Conservation (phyloP, 306 rosid species). For the Dalbergia cultrata region DNA sequence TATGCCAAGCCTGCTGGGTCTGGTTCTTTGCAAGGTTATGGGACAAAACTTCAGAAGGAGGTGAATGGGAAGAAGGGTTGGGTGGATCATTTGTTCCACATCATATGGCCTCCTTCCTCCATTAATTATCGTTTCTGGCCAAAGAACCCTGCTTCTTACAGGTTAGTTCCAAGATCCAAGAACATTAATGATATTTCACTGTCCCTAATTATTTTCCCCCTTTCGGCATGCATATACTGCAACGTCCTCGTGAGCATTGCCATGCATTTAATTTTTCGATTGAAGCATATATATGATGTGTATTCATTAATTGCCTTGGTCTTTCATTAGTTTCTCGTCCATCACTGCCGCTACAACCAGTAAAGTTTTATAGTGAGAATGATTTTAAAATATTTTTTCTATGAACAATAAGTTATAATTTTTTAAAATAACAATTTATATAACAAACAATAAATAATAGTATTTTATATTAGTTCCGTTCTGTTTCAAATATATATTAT, state of each 20-base stretch:
- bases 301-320: too few species aligned
- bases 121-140: constrained; percentile 78
- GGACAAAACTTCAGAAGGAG: constrained; percentile 70
- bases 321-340: background rate
- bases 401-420: too few species aligned
- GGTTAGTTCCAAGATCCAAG: constrained; percentile 45
- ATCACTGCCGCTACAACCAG: too few species aligned
- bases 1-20: constrained; percentile 55
- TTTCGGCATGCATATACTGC: background rate
- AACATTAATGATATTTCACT: background rate
- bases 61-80: constrained; percentile 71
- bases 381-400: too few species aligned
- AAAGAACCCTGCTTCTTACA: constrained; percentile 71
- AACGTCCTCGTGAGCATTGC: background rate
- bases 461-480: too few species aligned
- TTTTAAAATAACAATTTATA: too few species aligned
- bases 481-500: too few species aligned
- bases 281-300: too few species aligned
- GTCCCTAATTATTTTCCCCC: background rate
- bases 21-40: constrained; percentile 68
- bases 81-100: constrained; percentile 86
- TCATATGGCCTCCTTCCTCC: constrained; percentile 70
- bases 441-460: too few species aligned
- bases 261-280: background rate
- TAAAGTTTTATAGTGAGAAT: too few species aligned